Percentiles rank a stretch among this genome's conserved stretches.
Conservation (phyloP, 768 basidiomycete genomes). For the Termitomyces sp. region DNA sequence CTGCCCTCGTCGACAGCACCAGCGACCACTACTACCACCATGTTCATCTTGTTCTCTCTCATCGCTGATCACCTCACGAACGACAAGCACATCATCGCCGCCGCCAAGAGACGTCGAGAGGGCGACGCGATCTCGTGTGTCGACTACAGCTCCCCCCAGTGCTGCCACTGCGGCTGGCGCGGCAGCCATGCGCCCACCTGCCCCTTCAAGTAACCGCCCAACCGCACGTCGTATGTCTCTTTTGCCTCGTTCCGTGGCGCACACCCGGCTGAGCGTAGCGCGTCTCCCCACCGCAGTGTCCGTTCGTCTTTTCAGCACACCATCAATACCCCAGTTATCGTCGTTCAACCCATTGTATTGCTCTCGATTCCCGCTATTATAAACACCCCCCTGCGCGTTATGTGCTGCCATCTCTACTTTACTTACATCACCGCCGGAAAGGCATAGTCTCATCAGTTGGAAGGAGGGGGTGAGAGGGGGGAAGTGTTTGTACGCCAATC, state of each 20-base stretch:
- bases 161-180: slow-evolving; percentile 75
- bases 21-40: slow-evolving; percentile 7
- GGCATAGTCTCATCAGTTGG: slow-evolving; percentile 15
- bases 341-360: slow-evolving; percentile 8
- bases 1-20: slow-evolving; percentile 14
- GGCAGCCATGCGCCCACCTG: slow-evolving; percentile 55
- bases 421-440: slow-evolving; percentile 10
- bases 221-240: slow-evolving; percentile 3
- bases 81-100: too few species aligned
- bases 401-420: slow-evolving; percentile 11
- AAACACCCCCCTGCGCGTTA: neutral
- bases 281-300: neutral
- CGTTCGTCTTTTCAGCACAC: neutral
- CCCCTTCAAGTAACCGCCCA: slow-evolving; percentile 47
- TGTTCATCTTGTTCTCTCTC: slow-evolving; percentile 8
- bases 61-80: too few species aligned
- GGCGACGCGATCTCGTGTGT: slow-evolving; percentile 25
- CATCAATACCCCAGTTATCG: slow-evolving; percentile 12
- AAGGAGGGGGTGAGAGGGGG: slow-evolving; percentile 3
- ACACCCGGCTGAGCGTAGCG: neutral
- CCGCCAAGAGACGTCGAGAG: slow-evolving; percentile 2
- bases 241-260: slow-evolving; percentile 3
- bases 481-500: slow-evolving; percentile 18
- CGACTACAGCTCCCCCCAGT: slow-evolving; percentile 63
- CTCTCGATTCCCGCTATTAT: slow-evolving; percentile 15